Conservation (phyloP, 1,284 basidiomycete species). For the Irpex rosettiformis region DNA sequence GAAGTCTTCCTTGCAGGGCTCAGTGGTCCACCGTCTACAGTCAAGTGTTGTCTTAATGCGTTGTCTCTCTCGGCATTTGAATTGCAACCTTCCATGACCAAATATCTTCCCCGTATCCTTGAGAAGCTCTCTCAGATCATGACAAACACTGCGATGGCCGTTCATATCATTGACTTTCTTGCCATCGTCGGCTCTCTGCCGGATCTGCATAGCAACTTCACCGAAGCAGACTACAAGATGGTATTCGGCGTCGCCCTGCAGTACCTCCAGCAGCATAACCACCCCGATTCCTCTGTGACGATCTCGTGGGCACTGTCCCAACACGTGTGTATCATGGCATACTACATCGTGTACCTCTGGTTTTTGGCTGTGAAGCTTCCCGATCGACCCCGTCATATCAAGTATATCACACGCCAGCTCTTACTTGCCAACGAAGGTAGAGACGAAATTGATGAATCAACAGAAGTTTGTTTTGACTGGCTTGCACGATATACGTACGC, state of each 20-base stretch:
- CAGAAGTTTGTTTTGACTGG: constrained; percentile 98
- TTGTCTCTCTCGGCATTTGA: constrained; percentile 90
- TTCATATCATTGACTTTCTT: constrained; percentile 94
- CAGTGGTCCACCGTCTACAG: constrained; percentile 74
- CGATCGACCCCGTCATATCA: constrained; percentile 81
- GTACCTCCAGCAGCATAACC: constrained; percentile 91
- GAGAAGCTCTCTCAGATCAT: constrained; percentile 93
- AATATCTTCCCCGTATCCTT: constrained; percentile 78
- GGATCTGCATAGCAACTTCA: constrained; percentile 87
- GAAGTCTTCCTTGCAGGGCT: constrained; percentile 85
- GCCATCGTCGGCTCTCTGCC: constrained; percentile 83
- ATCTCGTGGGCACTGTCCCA: constrained; percentile 90
- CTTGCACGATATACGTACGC: constrained; percentile 93
- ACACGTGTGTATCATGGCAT: constrained; percentile 92
- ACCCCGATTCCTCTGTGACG: constrained; percentile 55
- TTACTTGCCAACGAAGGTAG: constrained; percentile 85
- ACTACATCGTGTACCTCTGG: constrained; percentile 94
- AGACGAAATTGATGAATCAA: constrained; percentile 79
- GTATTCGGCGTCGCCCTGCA: constrained; percentile 95
- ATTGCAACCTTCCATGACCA: constrained; percentile 81
- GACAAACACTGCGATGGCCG: constrained; percentile 90
- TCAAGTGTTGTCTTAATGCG: constrained; percentile 91
- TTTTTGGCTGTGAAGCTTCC: constrained; percentile 88
- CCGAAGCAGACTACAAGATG: constrained; percentile 88
- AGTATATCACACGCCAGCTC: constrained; percentile 86